Base-by-base conservation (phyloP, 331 rosid species). In the Ulmus americana region DNA sequence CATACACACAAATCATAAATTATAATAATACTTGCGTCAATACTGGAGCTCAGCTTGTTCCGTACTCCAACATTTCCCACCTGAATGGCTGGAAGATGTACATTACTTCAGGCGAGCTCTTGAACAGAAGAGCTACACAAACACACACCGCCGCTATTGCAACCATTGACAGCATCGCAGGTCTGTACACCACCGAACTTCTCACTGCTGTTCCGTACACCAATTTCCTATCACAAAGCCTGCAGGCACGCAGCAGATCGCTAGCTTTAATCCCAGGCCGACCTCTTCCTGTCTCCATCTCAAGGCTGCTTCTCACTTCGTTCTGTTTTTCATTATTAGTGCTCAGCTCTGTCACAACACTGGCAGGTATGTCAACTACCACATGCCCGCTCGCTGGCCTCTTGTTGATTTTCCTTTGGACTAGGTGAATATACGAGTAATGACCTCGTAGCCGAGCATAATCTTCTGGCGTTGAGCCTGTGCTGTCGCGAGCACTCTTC, bases 131-230 rank as follows among this genome's bases (percentile, higher is more conserved):
- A 14, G 97, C 97, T 49, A 84, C 97, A n/a, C 97, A 91, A 5
- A 91, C 97, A 75, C 97, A 91, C 3, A 91, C 94, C 7, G 96
- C 96, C 15, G 97, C 97, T 63, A 91, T 83, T 63, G 90, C 86
- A 43, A 91, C 90, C 96, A 91, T 83, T 1, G 97, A 91, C 12
- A 91, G 87, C 94, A 91, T 81, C 49, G 90, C 96, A 0, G 97
- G 97, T 72, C 90, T 73, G 77, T 88, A 88, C 59, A 86, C 82
- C 68, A 83, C 70, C 13, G 96, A 84, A 6, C 76, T 77, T 16
- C 83, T 77, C 44, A 18, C 67, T 28, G 35, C 35, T 28, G 3
- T 28, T 45, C 86, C 67, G 9, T 79, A 80, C 0, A 60, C 74
- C 70, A 70, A 55, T 71, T 80, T 88, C 77, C 11, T 81, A 49